Conservation (phyloP, 352 stramenopile genomes). For the Phytophthora cactorum region DNA sequence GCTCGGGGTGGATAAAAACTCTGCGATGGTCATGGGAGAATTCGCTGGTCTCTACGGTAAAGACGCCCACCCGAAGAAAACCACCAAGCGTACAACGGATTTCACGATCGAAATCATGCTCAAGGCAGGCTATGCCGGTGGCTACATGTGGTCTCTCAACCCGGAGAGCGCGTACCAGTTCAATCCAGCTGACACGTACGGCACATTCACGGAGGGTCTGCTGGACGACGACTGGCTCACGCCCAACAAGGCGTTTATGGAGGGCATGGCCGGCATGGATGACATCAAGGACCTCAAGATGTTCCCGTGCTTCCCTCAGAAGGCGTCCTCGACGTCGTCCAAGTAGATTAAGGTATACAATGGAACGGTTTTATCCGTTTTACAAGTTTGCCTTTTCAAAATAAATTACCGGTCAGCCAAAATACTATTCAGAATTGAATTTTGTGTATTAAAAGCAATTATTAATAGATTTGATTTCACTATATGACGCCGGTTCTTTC, state of each 20-base stretch:
- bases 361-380: too few species aligned
- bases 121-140: conserved; percentile 51
- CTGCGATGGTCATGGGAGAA: conserved; percentile 66
- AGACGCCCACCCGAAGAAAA: conserved; percentile 52
- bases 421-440: too few species aligned
- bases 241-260: conserved; percentile 64
- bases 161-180: conserved; percentile 74
- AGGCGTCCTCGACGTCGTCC: conserved; percentile 26
- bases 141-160: conserved; percentile 83
- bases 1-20: conserved; percentile 23
- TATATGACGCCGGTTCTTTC: too few species aligned
- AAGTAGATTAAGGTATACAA: not conserved
- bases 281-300: conserved; percentile 53
- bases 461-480: too few species aligned
- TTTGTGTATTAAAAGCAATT: too few species aligned
- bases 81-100: conserved; percentile 68
- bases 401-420: too few species aligned
- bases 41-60: conserved; percentile 66
- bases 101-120: conserved; percentile 68
- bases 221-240: conserved; percentile 78
- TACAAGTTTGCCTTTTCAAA: too few species aligned
- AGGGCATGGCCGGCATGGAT: conserved; percentile 59
- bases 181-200: conserved; percentile 67
- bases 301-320: conserved; percentile 65
- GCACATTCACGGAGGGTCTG: conserved; percentile 66